Evolutionary conservation across 78 protist genomes (phyloP).

Genomic region (Cavenderia fasciculata): DNA sequence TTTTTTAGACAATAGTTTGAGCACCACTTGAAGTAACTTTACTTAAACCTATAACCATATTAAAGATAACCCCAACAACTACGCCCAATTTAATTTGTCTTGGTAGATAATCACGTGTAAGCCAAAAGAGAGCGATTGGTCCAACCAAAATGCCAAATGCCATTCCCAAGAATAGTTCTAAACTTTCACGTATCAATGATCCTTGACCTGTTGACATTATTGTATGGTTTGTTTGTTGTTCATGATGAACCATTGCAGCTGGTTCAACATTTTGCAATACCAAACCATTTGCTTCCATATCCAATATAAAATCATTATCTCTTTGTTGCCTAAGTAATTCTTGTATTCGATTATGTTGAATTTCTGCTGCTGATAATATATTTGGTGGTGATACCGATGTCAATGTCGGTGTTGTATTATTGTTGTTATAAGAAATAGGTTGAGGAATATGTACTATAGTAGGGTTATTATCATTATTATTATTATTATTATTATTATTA

Average conservation of each 20-base stretch:
- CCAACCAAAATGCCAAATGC: constrained; percentile 35
- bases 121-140: constrained; percentile 22
- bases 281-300: constrained; percentile 6
- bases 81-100: constrained; percentile 29
- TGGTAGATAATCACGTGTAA: background rate
- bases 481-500: background rate
- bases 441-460: too few species aligned
- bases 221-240: too few species aligned
- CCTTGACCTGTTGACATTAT: too few species aligned
- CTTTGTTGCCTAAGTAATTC: background rate
- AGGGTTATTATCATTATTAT: background rate
- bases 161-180: constrained; percentile 32
- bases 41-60: background rate
- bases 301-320: constrained; percentile 12
- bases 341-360: background rate
- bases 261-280: background rate
- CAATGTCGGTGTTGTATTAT: background rate
- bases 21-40: background rate
- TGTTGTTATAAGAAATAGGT: background rate
- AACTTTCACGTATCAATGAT: too few species aligned
- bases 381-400: background rate
- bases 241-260: too few species aligned
- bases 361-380: background rate
- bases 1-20: too few species aligned
- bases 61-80: constrained; percentile 11